A percentile compares a stretch with the other conserved stretches of the same genome.
These are phyloP conservation scores for Tagetes patula DNA, from an alignment of 129 eudicot genomes.

Conservation along the genomic window DNA sequence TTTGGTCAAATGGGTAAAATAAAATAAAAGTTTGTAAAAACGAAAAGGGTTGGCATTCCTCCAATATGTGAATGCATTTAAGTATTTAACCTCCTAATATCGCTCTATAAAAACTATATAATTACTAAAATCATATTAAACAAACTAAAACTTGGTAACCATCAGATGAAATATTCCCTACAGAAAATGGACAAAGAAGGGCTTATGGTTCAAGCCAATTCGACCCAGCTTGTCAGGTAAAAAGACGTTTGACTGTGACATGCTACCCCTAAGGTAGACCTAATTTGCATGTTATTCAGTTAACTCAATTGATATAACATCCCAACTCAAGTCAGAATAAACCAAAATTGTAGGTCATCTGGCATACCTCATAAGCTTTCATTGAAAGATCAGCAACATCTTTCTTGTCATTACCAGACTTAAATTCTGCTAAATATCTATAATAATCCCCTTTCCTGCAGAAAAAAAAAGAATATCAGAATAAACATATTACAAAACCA, in stretches of 20 bases:
- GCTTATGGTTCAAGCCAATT: background rate
- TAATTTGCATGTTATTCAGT: background rate
- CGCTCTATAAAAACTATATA: background rate
- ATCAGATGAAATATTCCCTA: background rate
- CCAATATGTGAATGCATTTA: background rate
- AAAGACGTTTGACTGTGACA: background rate
- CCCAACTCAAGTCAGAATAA: background rate
- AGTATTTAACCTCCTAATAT: background rate
- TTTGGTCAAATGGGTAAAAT: background rate
- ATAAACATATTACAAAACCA: slow-evolving; percentile 2
- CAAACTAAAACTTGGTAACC: background rate
- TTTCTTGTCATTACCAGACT: slow-evolving; percentile 54
- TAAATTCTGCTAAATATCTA: slow-evolving; percentile 55
- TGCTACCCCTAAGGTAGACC: background rate
- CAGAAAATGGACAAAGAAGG: background rate
- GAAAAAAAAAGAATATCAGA: background rate
- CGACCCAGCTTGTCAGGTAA: background rate
- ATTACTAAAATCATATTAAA: background rate
- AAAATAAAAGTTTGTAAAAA: background rate
- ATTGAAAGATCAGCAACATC: slow-evolving; percentile 61
- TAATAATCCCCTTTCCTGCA: slow-evolving; percentile 73
- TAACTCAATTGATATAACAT: background rate
- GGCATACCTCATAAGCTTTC: slow-evolving; percentile 60
- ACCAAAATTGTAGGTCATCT: background rate
- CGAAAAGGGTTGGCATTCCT: background rate